Evolutionary conservation across 164 flowering plant species (phyloP), one percentile per base, ranked within the genome.

Genomic region (Liquidambar formosana): DNA sequence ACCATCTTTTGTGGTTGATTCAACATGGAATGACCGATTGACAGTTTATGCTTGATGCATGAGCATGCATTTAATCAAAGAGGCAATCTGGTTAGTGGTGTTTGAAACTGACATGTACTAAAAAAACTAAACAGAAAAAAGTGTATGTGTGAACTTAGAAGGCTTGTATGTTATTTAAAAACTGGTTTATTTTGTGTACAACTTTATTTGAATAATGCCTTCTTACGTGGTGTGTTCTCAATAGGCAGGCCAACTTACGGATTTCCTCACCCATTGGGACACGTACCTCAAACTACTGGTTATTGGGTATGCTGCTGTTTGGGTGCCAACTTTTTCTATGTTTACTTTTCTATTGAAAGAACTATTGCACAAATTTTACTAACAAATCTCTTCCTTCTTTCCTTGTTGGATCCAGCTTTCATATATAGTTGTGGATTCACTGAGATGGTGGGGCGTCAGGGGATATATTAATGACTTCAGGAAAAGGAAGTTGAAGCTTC

Each of bases 361-460:
- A 61, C 56, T 22, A 19, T 15, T 65, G 58, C 1, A 33, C 52
- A 18, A 59, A 58, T 49, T 63, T 62, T 49, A 63, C 44, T n/a
- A 1, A 22, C 41, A 9, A 66, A 54, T 59, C 21, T 56, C 9
- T 62, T 70, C 45, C 27, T 0, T 61, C 53, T 46, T 33, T 63
- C 0, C 47, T 64, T 71, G 65, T 19, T 63, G 64, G 43, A 64
- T 86, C 52, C 94, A 92, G 99, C 86, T 95, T 63, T 91, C 99
- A 9, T 95, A 95, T 75, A 78, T 88, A 68, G 75, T 93, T 63
- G 97, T 95, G 67, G 94, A 95, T 72, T 76, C 91, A 62, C 76
- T 92, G 65, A 81, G 89, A 70, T 95, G 99, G 99, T 95, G 97
- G 99, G 83, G 89, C 80, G 84, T 91, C 65, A 87, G 99, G 76